Percentiles rank a stretch among this genome's conserved stretches.
Evolutionary conservation across 345 rosid genomes (phyloP).

Genomic region (Citrus reticulata): DNA sequence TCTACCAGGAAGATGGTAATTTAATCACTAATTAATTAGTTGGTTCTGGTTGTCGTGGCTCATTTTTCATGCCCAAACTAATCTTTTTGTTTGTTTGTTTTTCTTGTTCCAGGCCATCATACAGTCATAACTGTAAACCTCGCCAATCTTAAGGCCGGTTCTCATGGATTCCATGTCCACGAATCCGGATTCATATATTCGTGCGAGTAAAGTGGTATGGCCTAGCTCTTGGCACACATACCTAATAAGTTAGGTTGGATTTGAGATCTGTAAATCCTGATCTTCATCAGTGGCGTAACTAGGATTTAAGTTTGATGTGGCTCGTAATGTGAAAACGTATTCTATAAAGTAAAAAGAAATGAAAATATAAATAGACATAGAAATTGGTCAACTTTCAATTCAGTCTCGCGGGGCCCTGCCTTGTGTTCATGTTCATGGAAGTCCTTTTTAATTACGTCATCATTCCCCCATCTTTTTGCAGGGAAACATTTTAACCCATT

Average conservation of each 20-base stretch:
- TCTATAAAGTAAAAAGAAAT: no score
- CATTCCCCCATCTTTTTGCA: constrained; percentile 21
- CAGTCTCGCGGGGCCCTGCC: no score
- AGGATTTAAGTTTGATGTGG: no score
- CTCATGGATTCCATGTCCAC: constrained; percentile 21
- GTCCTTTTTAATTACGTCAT: neutral
- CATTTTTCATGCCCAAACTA: neutral
- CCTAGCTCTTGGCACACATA: neutral
- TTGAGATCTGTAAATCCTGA: no score
- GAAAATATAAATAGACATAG: no score
- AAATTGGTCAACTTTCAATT: no score
- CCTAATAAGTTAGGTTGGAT: neutral
- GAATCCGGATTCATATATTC: neutral
- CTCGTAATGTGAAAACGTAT: no score
- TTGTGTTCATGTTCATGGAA: no score
- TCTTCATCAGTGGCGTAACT: no score
- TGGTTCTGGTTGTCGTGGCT: neutral
- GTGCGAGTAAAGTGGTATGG: constrained; percentile 92
- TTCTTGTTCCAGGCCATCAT: constrained; percentile 37
- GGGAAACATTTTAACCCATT: constrained; percentile 91
- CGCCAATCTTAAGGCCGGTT: constrained; percentile 89
- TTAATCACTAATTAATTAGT: neutral
- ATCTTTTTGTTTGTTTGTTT: neutral
- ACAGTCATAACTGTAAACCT: constrained; percentile 74
- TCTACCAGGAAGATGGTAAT: constrained; percentile 77